Evolutionary conservation across 1,284 basidiomycete species (phyloP), one percentile per base, ranked within the genome.

Genomic region (Puccinia polysora): DNA sequence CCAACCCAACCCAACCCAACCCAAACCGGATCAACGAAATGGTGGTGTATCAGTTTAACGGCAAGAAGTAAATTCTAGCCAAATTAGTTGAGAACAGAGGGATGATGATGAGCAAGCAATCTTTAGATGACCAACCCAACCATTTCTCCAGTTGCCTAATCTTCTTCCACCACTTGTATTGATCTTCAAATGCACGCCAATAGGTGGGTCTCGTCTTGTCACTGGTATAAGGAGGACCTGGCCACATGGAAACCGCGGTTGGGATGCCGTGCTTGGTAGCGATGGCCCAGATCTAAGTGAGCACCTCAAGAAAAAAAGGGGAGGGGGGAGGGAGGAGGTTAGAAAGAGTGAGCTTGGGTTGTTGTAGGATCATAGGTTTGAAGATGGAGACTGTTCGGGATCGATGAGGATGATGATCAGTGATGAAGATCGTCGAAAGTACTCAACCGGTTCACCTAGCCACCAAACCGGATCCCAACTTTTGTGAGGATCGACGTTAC

Each of bases 221-320:
- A 30, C 38, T 38, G 20, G 68, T 70, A 53, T 70, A 83, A 85
- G 59, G 74, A 89, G 60, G 72, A 10, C 63, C 55, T 25, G 75
- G 75, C 90, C 91, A 94, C 91, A 94, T 94, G 58, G 91, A 83
- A 75, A 91, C 91, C 0, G 89, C 90, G 2, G 89, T 88, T 40
- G 85, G 83, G n/a, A 91, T 78, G 0, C 88, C 87, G 4, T 86
- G 86, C 74, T 86, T 86, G 73, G 83, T 84, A 1, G 87, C 89
- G 0, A 90, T 91, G 76, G 90, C 89, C 91, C 91, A 95, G 83
- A 93, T 87, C 89, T 91, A 72, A 12, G 2, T 5, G 28, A 5
- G 23, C 12, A 8, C 18, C 23, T 4, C 23, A 59, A 20, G 32
- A 58, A 43, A 4, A 25, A 43, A 5, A 25, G 8, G 7, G 28